phyloP scores from a whole-genome alignment of 768 basidiomycete genomes.

The Cystofilobasidium macerans region DNA sequence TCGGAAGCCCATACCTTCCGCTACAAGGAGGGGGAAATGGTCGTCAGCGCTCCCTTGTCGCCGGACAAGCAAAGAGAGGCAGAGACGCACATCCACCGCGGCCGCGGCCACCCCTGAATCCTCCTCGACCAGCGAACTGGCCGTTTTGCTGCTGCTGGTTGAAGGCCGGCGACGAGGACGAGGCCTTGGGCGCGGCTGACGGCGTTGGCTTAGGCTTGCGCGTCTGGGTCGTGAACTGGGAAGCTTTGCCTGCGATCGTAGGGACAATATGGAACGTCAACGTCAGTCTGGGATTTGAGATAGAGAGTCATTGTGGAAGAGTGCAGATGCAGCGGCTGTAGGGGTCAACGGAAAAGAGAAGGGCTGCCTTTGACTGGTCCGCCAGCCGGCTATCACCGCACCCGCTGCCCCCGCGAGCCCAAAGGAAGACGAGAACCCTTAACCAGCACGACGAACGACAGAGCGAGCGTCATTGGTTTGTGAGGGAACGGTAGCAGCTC shows the following conservation, averaged over 20 bases:
- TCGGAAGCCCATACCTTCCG: conserved; percentile 5
- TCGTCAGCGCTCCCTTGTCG: no score
- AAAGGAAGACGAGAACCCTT: no score
- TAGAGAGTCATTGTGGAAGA: neutral
- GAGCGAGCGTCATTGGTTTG: no score
- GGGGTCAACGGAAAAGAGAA: no score
- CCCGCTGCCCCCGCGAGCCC: no score
- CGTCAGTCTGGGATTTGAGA: neutral
- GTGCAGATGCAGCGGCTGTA: no score
- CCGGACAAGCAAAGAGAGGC: neutral
- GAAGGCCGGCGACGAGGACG: conserved; percentile 32
- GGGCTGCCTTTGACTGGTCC: no score
- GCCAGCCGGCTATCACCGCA: no score
- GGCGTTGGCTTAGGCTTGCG: conserved; percentile 16
- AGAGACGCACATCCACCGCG: conserved; percentile 32
- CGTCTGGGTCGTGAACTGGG: conserved; percentile 37
- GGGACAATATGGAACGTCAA: neutral
- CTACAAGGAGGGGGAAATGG: neutral
- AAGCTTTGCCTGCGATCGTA: conserved; percentile 23
- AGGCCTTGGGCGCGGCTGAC: conserved; percentile 27
- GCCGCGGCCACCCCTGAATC: conserved; percentile 36
- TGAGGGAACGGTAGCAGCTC: no score
- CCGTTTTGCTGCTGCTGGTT: conserved; percentile 24
- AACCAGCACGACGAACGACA: no score
- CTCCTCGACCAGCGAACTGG: conserved; percentile 27